phyloP scores from a whole-genome alignment of 2,329 filamentous ascomycete species.

The Trematosphaeria pertusa region DNA sequence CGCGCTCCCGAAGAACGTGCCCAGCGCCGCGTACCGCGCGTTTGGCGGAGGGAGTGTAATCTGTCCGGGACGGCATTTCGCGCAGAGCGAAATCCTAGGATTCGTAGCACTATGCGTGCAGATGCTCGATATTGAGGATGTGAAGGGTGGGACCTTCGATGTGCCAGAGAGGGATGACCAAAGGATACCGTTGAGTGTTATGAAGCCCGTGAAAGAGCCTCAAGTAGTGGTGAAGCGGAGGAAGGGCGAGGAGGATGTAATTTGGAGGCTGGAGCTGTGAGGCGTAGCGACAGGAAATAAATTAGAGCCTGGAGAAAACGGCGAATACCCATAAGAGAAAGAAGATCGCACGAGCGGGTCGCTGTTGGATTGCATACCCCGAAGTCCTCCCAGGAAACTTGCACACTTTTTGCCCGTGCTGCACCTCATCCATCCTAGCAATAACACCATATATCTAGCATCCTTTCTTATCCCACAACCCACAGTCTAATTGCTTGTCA shows the following conservation, averaged over 20 bases:
- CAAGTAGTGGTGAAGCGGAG: slow-evolving; percentile 18
- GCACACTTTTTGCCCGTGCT: too few relatives aligned
- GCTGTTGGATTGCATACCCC: too few relatives aligned
- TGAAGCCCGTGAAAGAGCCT: slow-evolving; percentile 25
- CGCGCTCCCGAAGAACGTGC: slow-evolving; percentile 18
- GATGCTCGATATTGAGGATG: slow-evolving; percentile 32
- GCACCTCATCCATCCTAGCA: too few relatives aligned
- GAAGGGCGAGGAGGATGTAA: slow-evolving; percentile 11
- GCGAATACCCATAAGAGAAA: too few relatives aligned
- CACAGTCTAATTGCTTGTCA: too few relatives aligned
- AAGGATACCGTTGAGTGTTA: slow-evolving; percentile 26
- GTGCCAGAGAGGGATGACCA: slow-evolving; percentile 18
- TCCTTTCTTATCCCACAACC: too few relatives aligned
- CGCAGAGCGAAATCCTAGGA: slow-evolving; percentile 36
- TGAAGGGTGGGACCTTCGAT: slow-evolving; percentile 9
- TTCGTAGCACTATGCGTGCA: slow-evolving; percentile 33
- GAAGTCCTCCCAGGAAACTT: too few relatives aligned
- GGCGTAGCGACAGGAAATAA: too few relatives aligned
- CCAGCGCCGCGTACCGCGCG: slow-evolving; percentile 30
- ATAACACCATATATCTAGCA: too few relatives aligned
- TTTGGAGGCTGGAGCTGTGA: slow-evolving; percentile 18
- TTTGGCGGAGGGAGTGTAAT: slow-evolving; percentile 40
- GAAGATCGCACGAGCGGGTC: too few relatives aligned
- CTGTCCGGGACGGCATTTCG: slow-evolving; percentile 45
- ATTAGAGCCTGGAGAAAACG: too few relatives aligned